A percentile compares a stretch with the other conserved stretches of the same genome.
Conservation (phyloP, 1,284 basidiomycete genomes). For the Malassezia brasiliensis region DNA sequence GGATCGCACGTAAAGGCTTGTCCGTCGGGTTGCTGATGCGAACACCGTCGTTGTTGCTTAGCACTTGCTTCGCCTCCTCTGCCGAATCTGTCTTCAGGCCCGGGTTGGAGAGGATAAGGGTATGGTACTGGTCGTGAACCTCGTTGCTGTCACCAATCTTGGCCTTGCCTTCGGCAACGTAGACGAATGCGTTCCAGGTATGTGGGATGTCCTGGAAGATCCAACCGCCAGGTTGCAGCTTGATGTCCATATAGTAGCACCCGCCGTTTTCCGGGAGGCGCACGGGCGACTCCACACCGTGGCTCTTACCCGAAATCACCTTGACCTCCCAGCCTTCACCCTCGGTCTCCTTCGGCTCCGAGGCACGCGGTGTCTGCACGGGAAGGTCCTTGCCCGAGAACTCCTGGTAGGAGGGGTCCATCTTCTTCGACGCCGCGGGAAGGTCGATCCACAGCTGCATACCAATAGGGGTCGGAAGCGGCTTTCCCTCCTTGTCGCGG, state of each 20-base stretch:
- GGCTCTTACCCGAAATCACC: slow-evolving; percentile 78
- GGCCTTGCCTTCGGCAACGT: slow-evolving; percentile 51
- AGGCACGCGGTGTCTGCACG: slow-evolving; percentile 56
- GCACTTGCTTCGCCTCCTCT: slow-evolving; percentile 49
- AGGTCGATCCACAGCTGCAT: slow-evolving; percentile 91
- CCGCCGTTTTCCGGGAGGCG: slow-evolving; percentile 65
- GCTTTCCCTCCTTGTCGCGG: slow-evolving; percentile 52
- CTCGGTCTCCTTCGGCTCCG: slow-evolving; percentile 62
- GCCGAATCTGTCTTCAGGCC: slow-evolving; percentile 51
- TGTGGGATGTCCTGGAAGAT: slow-evolving; percentile 75
- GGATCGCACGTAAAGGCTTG: slow-evolving; percentile 26
- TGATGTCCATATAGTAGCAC: slow-evolving; percentile 83
- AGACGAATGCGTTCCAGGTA: slow-evolving; percentile 49
- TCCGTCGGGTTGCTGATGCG: slow-evolving; percentile 51
- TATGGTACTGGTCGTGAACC: slow-evolving; percentile 60
- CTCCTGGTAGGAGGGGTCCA: slow-evolving; percentile 55
- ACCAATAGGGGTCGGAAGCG: slow-evolving; percentile 60
- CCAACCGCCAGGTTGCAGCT: slow-evolving; percentile 58
- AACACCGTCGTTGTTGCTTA: slow-evolving; percentile 57
- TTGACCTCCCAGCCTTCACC: slow-evolving; percentile 62
- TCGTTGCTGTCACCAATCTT: slow-evolving; percentile 52
- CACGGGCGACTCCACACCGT: slow-evolving; percentile 76
- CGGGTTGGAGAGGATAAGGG: slow-evolving; percentile 55
- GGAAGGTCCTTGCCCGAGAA: slow-evolving; percentile 49
- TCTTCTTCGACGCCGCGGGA: slow-evolving; percentile 75